Evolutionary conservation across 768 basidiomycete genomes (phyloP).

Genomic region (Atractiella rhizophila): DNA sequence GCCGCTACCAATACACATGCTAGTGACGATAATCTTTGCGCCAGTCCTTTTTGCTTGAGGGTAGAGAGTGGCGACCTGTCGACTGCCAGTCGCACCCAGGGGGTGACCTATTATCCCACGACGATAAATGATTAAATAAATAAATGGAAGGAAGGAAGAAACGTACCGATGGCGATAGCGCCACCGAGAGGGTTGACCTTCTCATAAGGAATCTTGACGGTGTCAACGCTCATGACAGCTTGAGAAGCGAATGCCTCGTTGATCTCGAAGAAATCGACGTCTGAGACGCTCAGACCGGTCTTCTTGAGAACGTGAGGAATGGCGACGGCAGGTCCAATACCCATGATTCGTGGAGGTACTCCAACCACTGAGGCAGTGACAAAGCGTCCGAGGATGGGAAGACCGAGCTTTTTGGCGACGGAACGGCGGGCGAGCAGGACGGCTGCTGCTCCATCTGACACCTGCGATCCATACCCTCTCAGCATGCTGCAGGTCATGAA

Average conservation of each 20-base stretch:
- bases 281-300: conserved; percentile 37
- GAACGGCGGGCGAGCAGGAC: conserved; percentile 59
- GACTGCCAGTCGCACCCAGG: conserved; percentile 56
- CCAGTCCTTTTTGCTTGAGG: conserved; percentile 48
- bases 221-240: conserved; percentile 45
- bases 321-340: conserved; percentile 51
- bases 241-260: conserved; percentile 19
- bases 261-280: conserved; percentile 49
- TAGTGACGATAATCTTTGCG: conserved; percentile 54
- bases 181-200: conserved; percentile 75
- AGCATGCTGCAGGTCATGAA: conserved; percentile 18
- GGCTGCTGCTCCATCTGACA: conserved; percentile 85
- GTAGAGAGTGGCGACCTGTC: conserved; percentile 65
- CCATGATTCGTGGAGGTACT: conserved; percentile 25
- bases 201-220: conserved; percentile 30
- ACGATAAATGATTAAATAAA: conserved; percentile 2
- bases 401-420: conserved; percentile 50
- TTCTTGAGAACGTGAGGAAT: conserved; percentile 47
- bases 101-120: conserved; percentile 56
- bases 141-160: background rate
- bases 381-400: conserved; percentile 72
- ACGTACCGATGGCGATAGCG: conserved; percentile 41
- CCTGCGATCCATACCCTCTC: conserved; percentile 12
- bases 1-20: conserved; percentile 36
- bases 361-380: conserved; percentile 44